Conservation (phyloP, 2,329 filamentous ascomycete species). For the Penicillium sp. region DNA sequence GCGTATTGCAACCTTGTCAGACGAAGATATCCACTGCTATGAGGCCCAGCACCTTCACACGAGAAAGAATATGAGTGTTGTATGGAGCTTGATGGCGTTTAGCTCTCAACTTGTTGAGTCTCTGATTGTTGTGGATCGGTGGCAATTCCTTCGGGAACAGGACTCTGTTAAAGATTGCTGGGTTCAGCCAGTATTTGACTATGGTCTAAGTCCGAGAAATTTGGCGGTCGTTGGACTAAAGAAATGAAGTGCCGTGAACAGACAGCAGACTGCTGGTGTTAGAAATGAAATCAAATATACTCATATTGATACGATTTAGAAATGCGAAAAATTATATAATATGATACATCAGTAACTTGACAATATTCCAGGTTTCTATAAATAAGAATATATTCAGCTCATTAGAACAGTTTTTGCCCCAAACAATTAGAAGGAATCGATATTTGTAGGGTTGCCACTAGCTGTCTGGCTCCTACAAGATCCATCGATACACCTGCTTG, state of each 20-base stretch:
- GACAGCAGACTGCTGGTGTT: neutral
- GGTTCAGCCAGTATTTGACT: slow-evolving; percentile 95
- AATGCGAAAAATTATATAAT: too few species aligned
- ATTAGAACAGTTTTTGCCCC: too few species aligned
- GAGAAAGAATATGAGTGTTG: slow-evolving; percentile 80
- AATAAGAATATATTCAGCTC: too few species aligned
- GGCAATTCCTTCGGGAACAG: slow-evolving; percentile 83
- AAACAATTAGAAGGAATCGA: too few species aligned
- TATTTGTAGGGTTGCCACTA: too few species aligned
- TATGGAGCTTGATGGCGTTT: slow-evolving; percentile 97
- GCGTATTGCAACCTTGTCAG: slow-evolving; percentile 70
- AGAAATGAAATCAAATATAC: neutral
- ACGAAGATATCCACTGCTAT: slow-evolving; percentile 76
- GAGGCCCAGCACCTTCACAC: slow-evolving; percentile 65
- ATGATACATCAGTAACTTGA: too few species aligned
- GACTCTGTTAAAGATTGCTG: slow-evolving; percentile 74
- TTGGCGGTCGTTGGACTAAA: slow-evolving; percentile 92
- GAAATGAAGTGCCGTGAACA: slow-evolving; percentile 38
- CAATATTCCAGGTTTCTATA: too few species aligned
- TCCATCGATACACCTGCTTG: too few species aligned
- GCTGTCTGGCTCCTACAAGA: too few species aligned
- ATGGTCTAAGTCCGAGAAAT: slow-evolving; percentile 82
- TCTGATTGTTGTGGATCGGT: slow-evolving; percentile 87
- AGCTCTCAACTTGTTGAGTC: slow-evolving; percentile 88
- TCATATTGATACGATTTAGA: neutral